Evolutionary conservation across 345 rosid species (phyloP).

Genomic region (Populus davidiana): DNA sequence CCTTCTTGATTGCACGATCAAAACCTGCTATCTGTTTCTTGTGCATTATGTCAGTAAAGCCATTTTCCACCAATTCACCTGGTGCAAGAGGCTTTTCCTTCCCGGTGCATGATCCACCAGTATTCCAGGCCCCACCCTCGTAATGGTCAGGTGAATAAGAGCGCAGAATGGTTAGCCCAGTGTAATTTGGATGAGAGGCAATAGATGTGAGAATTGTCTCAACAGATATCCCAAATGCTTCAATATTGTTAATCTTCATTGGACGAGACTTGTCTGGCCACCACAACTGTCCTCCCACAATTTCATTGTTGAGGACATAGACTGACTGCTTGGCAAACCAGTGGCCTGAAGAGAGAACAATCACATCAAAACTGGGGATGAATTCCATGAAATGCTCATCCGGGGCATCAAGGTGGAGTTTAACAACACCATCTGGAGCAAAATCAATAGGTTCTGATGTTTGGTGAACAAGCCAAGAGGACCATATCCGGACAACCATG

Average conservation of each 20-base stretch:
- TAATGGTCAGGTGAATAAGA: slow-evolving; percentile 95
- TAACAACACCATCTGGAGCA: slow-evolving; percentile 70
- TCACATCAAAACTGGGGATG: slow-evolving; percentile 65
- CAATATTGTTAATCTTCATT: slow-evolving; percentile 73
- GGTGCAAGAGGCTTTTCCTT: slow-evolving; percentile 60
- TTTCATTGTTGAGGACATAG: slow-evolving; percentile 71
- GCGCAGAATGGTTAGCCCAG: slow-evolving; percentile 71
- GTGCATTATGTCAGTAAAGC: slow-evolving; percentile 73
- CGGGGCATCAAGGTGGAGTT: slow-evolving; percentile 86
- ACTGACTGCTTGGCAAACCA: slow-evolving; percentile 97
- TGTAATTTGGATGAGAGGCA: slow-evolving; percentile 69
- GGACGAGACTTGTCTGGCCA: slow-evolving; percentile 69
- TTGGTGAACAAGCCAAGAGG: slow-evolving; percentile 92
- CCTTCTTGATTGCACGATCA: slow-evolving; percentile 44
- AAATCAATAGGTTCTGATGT: slow-evolving; percentile 56
- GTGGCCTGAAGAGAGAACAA: slow-evolving; percentile 90
- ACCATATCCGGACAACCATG: slow-evolving; percentile 82
- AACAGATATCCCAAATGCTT: slow-evolving; percentile 85
- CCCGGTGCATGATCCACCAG: slow-evolving; percentile 97
- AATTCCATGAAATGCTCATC: slow-evolving; percentile 69
- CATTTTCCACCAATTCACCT: slow-evolving; percentile 71
- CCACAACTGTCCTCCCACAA: slow-evolving; percentile 95
- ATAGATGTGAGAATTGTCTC: slow-evolving; percentile 72
- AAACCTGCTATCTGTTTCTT: slow-evolving; percentile 75
- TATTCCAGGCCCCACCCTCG: slow-evolving; percentile 97